These are phyloP conservation scores for Apiotrichum gamsii DNA, from an alignment of 1,284 basidiomycete genomes.

Conservation along the genomic window DNA sequence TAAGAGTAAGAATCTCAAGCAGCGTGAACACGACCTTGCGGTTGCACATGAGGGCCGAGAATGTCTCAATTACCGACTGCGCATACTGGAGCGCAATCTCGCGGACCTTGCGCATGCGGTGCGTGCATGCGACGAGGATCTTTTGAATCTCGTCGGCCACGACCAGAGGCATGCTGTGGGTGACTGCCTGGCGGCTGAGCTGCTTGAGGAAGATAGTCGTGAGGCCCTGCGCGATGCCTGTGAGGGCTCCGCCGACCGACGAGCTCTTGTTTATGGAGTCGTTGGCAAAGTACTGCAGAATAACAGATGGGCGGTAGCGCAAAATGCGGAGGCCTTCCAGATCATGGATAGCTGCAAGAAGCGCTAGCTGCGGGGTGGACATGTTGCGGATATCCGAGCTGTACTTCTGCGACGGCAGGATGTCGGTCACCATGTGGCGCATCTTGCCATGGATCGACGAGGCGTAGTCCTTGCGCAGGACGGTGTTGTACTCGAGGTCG, in stretches of 20 bases:
- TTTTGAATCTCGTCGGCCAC: slow-evolving; percentile 69
- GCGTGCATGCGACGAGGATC: slow-evolving; percentile 73
- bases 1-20: slow-evolving; percentile 82
- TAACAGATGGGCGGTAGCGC: slow-evolving; percentile 69
- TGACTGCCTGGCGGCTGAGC: slow-evolving; percentile 65
- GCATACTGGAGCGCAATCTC: slow-evolving; percentile 76
- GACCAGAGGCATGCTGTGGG: slow-evolving; percentile 68
- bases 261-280: slow-evolving; percentile 70
- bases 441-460: slow-evolving; percentile 67
- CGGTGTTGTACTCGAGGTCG: slow-evolving; percentile 88
- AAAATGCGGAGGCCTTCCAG: slow-evolving; percentile 82
- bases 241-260: slow-evolving; percentile 57
- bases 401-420: slow-evolving; percentile 60
- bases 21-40: slow-evolving; percentile 79
- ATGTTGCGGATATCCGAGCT: slow-evolving; percentile 68
- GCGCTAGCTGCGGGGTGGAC: slow-evolving; percentile 76
- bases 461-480: slow-evolving; percentile 81
- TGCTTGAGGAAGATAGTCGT: slow-evolving; percentile 55
- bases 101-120: slow-evolving; percentile 73
- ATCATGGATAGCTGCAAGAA: slow-evolving; percentile 80
- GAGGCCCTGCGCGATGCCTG: slow-evolving; percentile 80
- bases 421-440: slow-evolving; percentile 57
- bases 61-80: slow-evolving; percentile 79
- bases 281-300: slow-evolving; percentile 86
- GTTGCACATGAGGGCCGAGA: slow-evolving; percentile 91